Conservation (phyloP, 164 flowering plant species). For the Vitis rupestris region DNA sequence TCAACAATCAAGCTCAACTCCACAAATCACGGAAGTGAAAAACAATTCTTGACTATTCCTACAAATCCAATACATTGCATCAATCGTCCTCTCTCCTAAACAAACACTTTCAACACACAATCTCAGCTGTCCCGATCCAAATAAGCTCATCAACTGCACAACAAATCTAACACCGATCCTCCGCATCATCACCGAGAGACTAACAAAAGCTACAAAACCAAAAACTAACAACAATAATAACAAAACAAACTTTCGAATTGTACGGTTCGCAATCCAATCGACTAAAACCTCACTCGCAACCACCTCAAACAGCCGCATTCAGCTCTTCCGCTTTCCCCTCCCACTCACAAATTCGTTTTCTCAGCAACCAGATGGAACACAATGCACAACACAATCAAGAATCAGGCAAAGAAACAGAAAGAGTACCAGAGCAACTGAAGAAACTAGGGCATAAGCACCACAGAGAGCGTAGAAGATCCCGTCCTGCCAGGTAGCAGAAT, state of each 20-base stretch:
- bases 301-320: too few species aligned
- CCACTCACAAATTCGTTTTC: neutral
- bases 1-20: neutral
- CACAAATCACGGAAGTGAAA: too few species aligned
- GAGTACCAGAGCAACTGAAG: slow-evolving; percentile 76
- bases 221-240: too few species aligned
- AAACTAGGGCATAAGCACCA: slow-evolving; percentile 82
- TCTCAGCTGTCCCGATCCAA: neutral
- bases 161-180: neutral
- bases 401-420: slow-evolving; percentile 11
- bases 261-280: too few species aligned
- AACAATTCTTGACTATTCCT: too few species aligned
- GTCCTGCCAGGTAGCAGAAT: slow-evolving; percentile 79
- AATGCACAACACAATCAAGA: neutral
- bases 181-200: too few species aligned
- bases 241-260: too few species aligned
- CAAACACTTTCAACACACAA: neutral
- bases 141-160: neutral
- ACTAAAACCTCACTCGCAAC: too few species aligned
- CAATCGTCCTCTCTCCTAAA: too few species aligned
- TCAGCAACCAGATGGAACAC: neutral
- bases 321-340: too few species aligned
- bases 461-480: slow-evolving; percentile 82
- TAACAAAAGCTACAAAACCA: too few species aligned
- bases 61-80: too few species aligned